A percentile compares a stretch with the other conserved stretches of the same genome.
These are phyloP conservation scores for Metschnikowia vanudenii DNA, from an alignment of 805 yeast genomes.

Conservation along the genomic window DNA sequence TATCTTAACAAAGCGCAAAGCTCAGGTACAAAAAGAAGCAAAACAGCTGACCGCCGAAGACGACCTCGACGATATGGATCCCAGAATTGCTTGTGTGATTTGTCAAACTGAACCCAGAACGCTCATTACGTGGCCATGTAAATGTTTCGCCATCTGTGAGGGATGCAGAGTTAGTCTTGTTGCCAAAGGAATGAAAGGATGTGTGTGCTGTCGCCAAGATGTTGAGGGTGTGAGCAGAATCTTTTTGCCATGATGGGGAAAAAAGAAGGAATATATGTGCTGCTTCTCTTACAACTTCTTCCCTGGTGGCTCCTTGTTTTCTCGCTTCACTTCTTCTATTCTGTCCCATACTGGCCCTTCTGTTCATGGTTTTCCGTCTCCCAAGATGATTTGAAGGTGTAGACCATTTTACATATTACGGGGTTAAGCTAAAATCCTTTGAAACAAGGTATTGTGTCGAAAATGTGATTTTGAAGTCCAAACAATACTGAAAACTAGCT, in stretches of 20 bases:
- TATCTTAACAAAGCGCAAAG: constrained; percentile 16
- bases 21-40: background rate
- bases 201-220: constrained; percentile 79
- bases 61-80: constrained; percentile 29
- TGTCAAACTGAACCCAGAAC: constrained; percentile 75
- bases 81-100: constrained; percentile 63
- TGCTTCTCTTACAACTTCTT: too few species aligned
- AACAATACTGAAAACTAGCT: too few species aligned
- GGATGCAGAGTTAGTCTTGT: constrained; percentile 74
- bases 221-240: constrained; percentile 68
- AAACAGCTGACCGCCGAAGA: constrained; percentile 11
- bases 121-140: constrained; percentile 89
- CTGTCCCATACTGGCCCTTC: too few species aligned
- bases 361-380: too few species aligned
- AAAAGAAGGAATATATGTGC: background rate
- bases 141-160: constrained; percentile 86
- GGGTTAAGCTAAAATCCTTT: too few species aligned
- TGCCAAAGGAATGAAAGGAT: constrained; percentile 66
- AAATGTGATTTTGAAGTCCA: too few species aligned
- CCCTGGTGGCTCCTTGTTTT: too few species aligned
- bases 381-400: too few species aligned
- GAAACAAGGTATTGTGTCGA: too few species aligned
- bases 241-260: constrained; percentile 46
- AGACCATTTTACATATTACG: too few species aligned
- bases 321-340: too few species aligned